Conservation (phyloP, 441 rosid genomes). For the Jatropha multifida region DNA sequence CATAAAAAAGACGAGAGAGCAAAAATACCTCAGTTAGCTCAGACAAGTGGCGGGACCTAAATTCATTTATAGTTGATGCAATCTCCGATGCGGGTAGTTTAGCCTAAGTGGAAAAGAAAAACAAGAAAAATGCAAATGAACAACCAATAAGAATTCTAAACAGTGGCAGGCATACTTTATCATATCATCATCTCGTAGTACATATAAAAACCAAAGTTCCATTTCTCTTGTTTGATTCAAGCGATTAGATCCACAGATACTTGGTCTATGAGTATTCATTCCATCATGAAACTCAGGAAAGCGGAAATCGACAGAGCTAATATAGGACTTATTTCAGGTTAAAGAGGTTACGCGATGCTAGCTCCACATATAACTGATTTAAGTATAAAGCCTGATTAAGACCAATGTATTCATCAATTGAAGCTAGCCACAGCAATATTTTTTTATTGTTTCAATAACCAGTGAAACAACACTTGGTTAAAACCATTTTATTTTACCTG, state of each 20-base stretch:
- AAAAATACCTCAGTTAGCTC: slow-evolving; percentile 81
- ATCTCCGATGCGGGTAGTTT: slow-evolving; percentile 89
- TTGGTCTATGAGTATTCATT: neutral
- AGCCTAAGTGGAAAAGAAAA: slow-evolving; percentile 45
- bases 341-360: neutral
- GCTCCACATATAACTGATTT: neutral
- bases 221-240: neutral
- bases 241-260: neutral
- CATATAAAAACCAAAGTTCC: neutral
- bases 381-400: neutral
- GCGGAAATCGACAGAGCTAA: neutral
- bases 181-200: neutral
- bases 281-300: neutral
- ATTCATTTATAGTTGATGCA: slow-evolving; percentile 84
- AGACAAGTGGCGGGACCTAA: slow-evolving; percentile 88
- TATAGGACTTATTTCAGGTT: neutral
- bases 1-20: neutral
- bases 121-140: neutral
- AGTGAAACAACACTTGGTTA: neutral
- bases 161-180: neutral
- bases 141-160: neutral
- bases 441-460: neutral
- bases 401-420: neutral
- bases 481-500: slow-evolving; percentile 52
- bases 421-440: neutral